Evolutionary conservation across 2,329 filamentous ascomycete species (phyloP), one percentile per base, ranked within the genome.

Genomic region (Fusarium gaditjirri): DNA sequence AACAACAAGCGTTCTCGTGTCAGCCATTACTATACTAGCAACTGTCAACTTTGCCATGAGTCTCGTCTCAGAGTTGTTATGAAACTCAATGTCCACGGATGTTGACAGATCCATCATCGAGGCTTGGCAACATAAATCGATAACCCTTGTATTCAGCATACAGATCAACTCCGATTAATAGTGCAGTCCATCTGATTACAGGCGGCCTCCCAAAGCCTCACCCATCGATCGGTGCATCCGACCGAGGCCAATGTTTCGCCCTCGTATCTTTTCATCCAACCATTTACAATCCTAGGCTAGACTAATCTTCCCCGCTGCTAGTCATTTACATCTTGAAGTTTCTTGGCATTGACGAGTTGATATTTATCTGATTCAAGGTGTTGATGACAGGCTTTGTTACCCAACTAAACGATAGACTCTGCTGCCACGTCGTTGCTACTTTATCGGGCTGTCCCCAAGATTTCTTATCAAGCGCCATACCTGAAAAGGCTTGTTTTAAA

Each of bases 331-430:
- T 63, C 56, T 27, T 41, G 44, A 35, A 38, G 41, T 12, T 17
- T 63, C 64, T 68, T 68, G 65, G 65, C 65, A 25, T 68, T 68
- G 65, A 68, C 64, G 46, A 36, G 64, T 68, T 55, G 49, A 67
- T 49, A 44, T 52, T 39, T 19, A 27, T 67, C 47, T 21, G 46
- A 42, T 43, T 63, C 56, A 55, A 31, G 19, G 29, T n/a, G 29
- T 35, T 35, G 53, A 23, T 56, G 39, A 42, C 35, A n/a, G 25
- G 38, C 43, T 36, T 41, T 21, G 23, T 33, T 25, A n/a, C 46
- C 46, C 21, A 33, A 29, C 23, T 31, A 19, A 49, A 23, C 12
- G 8, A 42, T 25, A 29, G n/a, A 46, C 33, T 33, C 33, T 39
- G 23, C 33, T 59, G 19, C 38, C 31, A 23, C 31, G 43, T 54